phyloP scores from a whole-genome alignment of 352 stramenopile genomes.

The Blastocystis sp. region DNA sequence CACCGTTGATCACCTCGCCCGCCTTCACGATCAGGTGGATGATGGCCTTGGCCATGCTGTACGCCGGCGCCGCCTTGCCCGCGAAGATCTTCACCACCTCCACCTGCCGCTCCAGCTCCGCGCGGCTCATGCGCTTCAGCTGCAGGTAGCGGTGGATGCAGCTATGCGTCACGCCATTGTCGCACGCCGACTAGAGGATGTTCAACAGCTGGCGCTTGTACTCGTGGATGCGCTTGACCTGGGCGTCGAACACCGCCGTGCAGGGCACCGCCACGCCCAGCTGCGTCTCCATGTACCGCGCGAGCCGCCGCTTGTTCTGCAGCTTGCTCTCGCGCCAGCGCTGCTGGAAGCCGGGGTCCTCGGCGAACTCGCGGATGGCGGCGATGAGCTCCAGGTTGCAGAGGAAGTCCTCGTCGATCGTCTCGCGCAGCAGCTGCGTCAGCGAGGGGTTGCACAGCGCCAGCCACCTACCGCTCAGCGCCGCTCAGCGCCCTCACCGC shows the following conservation, averaged over 20 bases:
- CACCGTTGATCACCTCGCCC: constrained; percentile 69
- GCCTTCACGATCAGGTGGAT: constrained; percentile 72
- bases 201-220: constrained; percentile 73
- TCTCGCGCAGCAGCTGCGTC: constrained; percentile 62
- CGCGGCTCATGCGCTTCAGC: constrained; percentile 69
- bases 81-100: constrained; percentile 70
- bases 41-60: constrained; percentile 72
- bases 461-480: constrained; percentile 66
- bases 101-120: constrained; percentile 39
- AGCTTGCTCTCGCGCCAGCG: constrained; percentile 70
- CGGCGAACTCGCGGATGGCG: constrained; percentile 56
- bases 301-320: constrained; percentile 67
- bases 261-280: constrained; percentile 52
- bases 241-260: constrained; percentile 69
- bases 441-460: constrained; percentile 70
- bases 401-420: constrained; percentile 68
- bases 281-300: constrained; percentile 46
- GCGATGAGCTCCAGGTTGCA: constrained; percentile 66
- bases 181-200: constrained; percentile 47
- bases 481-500: background rate
- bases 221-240: constrained; percentile 73
- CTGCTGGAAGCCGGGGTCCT: constrained; percentile 67
- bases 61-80: constrained; percentile 71
- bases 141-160: constrained; percentile 71
- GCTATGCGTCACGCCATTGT: background rate